phyloP scores from a whole-genome alignment of 1,284 basidiomycete species.

The Boletus mariae region DNA sequence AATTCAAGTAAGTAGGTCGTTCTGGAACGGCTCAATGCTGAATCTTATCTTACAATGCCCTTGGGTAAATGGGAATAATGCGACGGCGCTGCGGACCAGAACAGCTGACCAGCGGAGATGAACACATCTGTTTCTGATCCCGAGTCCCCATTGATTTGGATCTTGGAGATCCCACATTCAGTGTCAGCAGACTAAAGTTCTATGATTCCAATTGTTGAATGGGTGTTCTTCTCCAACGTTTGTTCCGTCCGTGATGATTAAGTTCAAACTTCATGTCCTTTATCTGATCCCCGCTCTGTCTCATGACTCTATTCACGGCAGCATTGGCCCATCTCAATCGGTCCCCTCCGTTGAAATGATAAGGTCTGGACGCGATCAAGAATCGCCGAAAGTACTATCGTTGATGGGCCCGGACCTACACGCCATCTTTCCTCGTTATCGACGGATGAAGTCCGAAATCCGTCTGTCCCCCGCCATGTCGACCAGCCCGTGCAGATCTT shows the following conservation, averaged over 20 bases:
- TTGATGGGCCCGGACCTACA: no score
- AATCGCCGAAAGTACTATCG: no score
- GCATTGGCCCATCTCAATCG: no score
- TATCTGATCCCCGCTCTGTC: background rate
- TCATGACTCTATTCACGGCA: background rate
- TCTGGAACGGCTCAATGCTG: background rate
- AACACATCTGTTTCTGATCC: background rate
- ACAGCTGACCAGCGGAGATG: constrained; percentile 3
- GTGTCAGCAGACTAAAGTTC: background rate
- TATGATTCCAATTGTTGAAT: background rate
- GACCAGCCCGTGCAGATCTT: background rate
- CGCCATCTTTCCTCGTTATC: no score
- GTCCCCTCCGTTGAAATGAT: no score
- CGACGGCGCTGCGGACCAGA: background rate
- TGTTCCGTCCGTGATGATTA: background rate
- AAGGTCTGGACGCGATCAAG: no score
- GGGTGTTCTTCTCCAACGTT: background rate
- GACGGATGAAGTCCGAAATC: no score
- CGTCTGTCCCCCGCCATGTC: background rate
- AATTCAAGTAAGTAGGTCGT: background rate
- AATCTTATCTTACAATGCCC: background rate
- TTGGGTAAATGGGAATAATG: constrained; percentile 1
- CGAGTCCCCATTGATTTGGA: background rate
- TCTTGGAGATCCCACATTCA: background rate
- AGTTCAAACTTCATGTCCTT: background rate